Evolutionary conservation across 2,329 filamentous ascomycete species (phyloP).

Genomic region (Verticillium isaacii): DNA sequence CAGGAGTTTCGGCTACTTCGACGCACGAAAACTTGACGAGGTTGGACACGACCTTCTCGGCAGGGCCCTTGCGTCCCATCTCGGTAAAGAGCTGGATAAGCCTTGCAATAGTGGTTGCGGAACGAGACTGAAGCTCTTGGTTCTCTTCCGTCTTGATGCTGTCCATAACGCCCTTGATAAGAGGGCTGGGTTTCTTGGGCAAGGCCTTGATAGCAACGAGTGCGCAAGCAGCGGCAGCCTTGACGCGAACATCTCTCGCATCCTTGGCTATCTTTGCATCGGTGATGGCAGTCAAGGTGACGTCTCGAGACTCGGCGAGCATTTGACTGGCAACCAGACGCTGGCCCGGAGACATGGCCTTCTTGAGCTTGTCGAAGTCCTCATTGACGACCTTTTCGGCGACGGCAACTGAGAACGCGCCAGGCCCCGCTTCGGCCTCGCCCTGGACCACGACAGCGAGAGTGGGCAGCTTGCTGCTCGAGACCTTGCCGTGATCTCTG

Average conservation of each 20-base stretch:
- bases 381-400: slow-evolving; percentile 82
- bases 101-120: slow-evolving; percentile 75
- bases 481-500: slow-evolving; percentile 81
- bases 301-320: slow-evolving; percentile 70
- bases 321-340: slow-evolving; percentile 78
- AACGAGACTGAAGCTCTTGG: slow-evolving; percentile 78
- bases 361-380: slow-evolving; percentile 86
- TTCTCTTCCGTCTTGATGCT: slow-evolving; percentile 96
- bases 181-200: slow-evolving; percentile 86
- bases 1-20: slow-evolving; percentile 94
- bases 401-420: slow-evolving; percentile 81
- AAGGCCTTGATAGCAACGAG: slow-evolving; percentile 81
- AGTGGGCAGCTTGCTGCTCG: slow-evolving; percentile 67
- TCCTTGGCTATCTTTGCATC: slow-evolving; percentile 78
- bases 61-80: slow-evolving; percentile 74
- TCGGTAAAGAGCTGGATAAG: slow-evolving; percentile 84
- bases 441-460: slow-evolving; percentile 92
- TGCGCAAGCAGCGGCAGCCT: slow-evolving; percentile 80
- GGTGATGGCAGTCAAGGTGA: slow-evolving; percentile 66
- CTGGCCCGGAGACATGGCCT: slow-evolving; percentile 81
- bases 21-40: slow-evolving; percentile 97
- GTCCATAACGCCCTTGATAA: slow-evolving; percentile 98
- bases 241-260: slow-evolving; percentile 78
- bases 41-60: slow-evolving; percentile 94
- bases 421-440: slow-evolving; percentile 84